Base-by-base conservation (phyloP, 2,329 filamentous ascomycete genomes). In the Trichoderma atrobrunneum region DNA sequence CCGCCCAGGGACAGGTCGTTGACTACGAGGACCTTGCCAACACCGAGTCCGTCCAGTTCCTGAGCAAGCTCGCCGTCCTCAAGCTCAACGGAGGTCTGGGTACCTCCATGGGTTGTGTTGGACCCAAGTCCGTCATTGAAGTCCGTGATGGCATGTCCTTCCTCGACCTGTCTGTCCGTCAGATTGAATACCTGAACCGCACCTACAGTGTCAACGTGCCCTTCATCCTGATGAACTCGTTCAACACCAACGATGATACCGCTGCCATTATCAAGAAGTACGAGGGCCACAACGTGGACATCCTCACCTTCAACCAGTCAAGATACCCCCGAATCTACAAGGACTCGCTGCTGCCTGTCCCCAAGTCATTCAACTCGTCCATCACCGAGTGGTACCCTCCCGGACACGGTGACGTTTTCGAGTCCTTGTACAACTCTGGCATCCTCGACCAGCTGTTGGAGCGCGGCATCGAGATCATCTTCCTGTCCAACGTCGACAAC, bases 211-310 rank as follows among this genome's bases (percentile, higher is more conserved):
- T 97, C 83, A 98, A 98, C 82, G 96, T 99, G 39, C 96, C 96
- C 63, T 98, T 99, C 84, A 91, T 99, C 77, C 91, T 99, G 78
- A 99, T 99, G 96, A 99, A 99, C 91, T 98, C 96, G 71, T 99
- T 99, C 93, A 99, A 99, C 90, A 99, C 96, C 82, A 95, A 99
- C 83, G 90, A 95, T 79, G 96, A 99, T 82, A 99, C 96, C 66
- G 94, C 95, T 75, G 94, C 94, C 85, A 99, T 99, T 85, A 99
- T 99, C 88, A 99, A 99, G 91, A 99, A 99, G 88, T 99, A 98
- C 86, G 95, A 99, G 87, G 96, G 96, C 76, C 96, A 99, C 90
- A 98, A 98, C 83, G 97, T 99, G 80, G 96, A 99, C 82, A 98
- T 99, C 83, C 88, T 98, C 82, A 98, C 96, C 82, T 99, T 99